Evolutionary conservation across 23 red algal species (phyloP), one percentile per base, ranked within the genome.

Genomic region (Gracilaria gracilis): DNA sequence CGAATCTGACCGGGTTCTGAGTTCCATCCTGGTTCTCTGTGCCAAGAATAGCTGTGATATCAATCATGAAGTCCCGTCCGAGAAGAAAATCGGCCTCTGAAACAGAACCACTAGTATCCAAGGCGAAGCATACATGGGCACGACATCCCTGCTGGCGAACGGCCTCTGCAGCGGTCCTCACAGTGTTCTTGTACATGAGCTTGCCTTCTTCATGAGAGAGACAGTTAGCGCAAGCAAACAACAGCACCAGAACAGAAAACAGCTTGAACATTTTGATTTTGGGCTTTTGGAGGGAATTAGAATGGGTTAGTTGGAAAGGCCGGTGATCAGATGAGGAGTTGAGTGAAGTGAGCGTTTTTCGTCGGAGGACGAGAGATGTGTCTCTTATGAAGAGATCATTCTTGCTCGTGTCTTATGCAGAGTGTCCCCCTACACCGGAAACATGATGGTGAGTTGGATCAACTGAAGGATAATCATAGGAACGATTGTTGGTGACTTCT

Each of bases 51-150:
- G 84, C 3, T 7, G 29, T 44, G 21, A 88, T 51, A 75, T 88
- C 84, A 15, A 88, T 37, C 2, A 88, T 17, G 47, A 88, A 88
- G 38, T 75, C 33, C 47, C 36, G 77, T 38, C 61, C 39, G 19
- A 73, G 16, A 17, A 9, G 0, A 24, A 88, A 88, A 20, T 58
- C 40, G 5, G 75, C 4, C 3, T 34, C 4, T 29, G 0, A 55
- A 19, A 88, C 48, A 4, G 84, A 88, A 5, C 65, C 84, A 51
- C 84, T 75, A 1, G 38, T 53, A 49, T 88, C 84, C 16, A 88
- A 17, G 0, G 84, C 84, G 49, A 88, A 88, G 44, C 84, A 88
- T 9, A 88, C 20, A 4, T 88, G 55, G 15, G 32, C 69, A 36
- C 49, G 55, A 28, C 84, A 88, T 20, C 84, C 84, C 48, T 65